Percentiles rank a stretch among this genome's conserved stretches.
Conservation (phyloP, 228 moss, liverwort and hornwort species). For the Sphagnum magellanicum region DNA sequence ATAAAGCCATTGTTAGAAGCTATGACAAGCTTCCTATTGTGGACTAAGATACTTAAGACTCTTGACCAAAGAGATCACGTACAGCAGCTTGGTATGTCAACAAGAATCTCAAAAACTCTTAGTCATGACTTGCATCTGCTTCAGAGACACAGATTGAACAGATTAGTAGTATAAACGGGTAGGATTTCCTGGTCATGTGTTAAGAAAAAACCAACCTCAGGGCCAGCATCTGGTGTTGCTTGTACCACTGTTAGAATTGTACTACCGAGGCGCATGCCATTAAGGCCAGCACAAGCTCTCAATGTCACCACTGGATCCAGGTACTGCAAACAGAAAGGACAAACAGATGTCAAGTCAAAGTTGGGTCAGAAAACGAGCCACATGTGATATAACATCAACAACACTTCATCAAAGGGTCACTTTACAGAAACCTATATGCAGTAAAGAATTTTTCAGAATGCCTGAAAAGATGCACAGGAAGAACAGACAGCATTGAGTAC, state of each 20-base stretch:
- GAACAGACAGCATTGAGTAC: too few species aligned
- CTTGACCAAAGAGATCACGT: neutral
- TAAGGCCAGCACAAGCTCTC: constrained; percentile 70
- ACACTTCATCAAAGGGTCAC: too few species aligned
- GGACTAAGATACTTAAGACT: too few species aligned
- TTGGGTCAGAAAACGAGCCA: neutral
- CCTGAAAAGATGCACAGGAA: too few species aligned
- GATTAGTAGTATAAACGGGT: too few species aligned
- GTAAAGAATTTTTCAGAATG: too few species aligned
- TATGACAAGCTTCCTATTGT: neutral
- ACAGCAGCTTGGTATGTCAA: neutral
- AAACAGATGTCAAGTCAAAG: neutral
- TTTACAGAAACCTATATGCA: too few species aligned
- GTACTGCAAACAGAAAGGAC: constrained; percentile 36
- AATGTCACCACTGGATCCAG: constrained; percentile 57
- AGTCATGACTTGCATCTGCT: too few species aligned
- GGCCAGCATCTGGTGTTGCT: constrained; percentile 41
- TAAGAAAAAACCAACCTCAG: constrained; percentile 9
- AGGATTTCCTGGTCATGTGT: too few species aligned
- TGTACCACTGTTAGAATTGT: constrained; percentile 48
- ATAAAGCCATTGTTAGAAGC: neutral
- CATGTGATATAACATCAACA: neutral
- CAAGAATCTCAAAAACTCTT: too few species aligned
- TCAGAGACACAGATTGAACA: too few species aligned
- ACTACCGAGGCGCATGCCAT: constrained; percentile 76